Base-by-base conservation (phyloP, 2,329 filamentous ascomycete species). In the Pseudopithomyces maydicus region DNA sequence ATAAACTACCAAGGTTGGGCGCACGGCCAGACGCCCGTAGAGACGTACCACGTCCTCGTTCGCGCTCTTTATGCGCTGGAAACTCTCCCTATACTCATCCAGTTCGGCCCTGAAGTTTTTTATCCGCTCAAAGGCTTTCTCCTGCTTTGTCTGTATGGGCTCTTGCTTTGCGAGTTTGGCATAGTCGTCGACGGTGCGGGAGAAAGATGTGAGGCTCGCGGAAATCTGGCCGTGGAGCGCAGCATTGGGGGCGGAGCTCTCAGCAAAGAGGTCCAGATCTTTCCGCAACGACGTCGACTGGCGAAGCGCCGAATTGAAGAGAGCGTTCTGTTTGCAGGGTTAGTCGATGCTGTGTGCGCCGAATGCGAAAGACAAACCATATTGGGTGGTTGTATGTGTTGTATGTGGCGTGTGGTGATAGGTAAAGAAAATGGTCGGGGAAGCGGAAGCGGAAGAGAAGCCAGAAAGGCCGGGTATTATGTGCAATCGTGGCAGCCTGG, bases 181-280 rank as follows among this genome's bases (percentile, higher is more conserved):
- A 81, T 99, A 99, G 73, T 97, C 93, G 79, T 97, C 93, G 63
- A 99, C 84, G 0, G 92, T 96, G 59, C 95, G 91, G 45, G 90
- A 86, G 76, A 99, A 92, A 57, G 92, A 87, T 42, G 90, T 88
- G 29, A 96, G 80, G 14, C 90, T 74, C 2, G 72, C 72, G 61
- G 70, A 71, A 56, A 76, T 71, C 50, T 76, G 73, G 46, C 72
- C 85, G 71, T 89, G 88, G 12, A 90, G 81, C 50, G 86, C 85
- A 45, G 84, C 8, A 81, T 39, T 87, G 88, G 47, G 82, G 82
- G 50, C 84, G 82, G 29, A 80, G 76, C 8, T 80, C 58, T 87
- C 81, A 55, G 88, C 83, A 68, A 93, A 88, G 45, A 83, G 82
- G 67, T 90, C 86, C 61, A 96, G 85, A 71, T 95, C 90, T 72